A percentile compares a stretch with the other conserved stretches of the same genome.
phyloP scores from a whole-genome alignment of 805 yeast genomes.

The Sungouiozyma intestinalis region DNA sequence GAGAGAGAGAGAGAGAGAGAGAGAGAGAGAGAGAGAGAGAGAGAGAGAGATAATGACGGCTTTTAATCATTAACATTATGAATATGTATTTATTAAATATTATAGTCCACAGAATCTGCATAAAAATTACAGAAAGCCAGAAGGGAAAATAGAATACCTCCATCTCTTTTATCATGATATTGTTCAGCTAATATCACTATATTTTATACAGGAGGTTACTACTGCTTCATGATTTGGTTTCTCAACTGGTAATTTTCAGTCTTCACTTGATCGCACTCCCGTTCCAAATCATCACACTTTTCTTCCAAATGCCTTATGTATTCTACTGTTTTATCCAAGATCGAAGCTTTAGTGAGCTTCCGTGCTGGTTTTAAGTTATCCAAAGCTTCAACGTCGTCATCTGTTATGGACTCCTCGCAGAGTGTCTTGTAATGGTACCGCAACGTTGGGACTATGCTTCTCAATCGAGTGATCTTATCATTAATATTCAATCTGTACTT shows the following conservation, averaged over 20 bases:
- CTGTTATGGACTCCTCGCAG: constrained; percentile 38
- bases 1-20: no score
- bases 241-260: constrained; percentile 6
- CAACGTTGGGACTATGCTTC: constrained; percentile 58
- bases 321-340: constrained; percentile 65
- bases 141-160: no score
- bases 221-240: background rate
- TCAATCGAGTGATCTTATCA: constrained; percentile 50
- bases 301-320: constrained; percentile 63
- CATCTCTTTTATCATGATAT: no score
- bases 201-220: no score
- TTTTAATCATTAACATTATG: no score
- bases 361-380: constrained; percentile 72
- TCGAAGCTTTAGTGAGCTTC: constrained; percentile 68
- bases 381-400: constrained; percentile 48
- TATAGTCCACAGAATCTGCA: no score
- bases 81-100: no score
- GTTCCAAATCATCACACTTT: constrained; percentile 41
- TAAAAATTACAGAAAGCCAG: no score
- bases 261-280: constrained; percentile 37
- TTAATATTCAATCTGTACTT: constrained; percentile 63
- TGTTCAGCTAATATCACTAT: no score
- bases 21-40: no score
- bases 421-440: constrained; percentile 38
- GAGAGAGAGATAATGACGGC: no score